Percentiles rank a stretch among this genome's conserved stretches.
Evolutionary conservation across 179 eudicot species (phyloP).

Genomic region (Vitellaria paradoxa): DNA sequence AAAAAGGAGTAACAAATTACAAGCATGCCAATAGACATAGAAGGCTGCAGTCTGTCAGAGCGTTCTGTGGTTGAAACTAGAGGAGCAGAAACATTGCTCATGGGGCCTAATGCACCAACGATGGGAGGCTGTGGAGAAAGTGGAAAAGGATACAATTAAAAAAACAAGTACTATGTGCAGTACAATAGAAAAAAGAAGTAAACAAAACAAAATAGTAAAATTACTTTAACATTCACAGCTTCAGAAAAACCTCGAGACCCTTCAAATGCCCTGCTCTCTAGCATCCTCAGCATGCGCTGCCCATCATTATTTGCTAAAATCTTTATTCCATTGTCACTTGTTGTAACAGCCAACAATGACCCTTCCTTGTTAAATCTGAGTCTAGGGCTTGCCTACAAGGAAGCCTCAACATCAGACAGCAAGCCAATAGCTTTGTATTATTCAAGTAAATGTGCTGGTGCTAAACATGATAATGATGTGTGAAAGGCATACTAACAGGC

Average conservation of each 20-base stretch:
- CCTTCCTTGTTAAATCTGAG: constrained; percentile 80
- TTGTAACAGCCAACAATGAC: constrained; percentile 65
- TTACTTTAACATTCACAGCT: constrained; percentile 38
- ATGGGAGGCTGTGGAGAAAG: constrained; percentile 37
- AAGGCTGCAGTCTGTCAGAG: constrained; percentile 38
- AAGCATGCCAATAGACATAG: constrained; percentile 42
- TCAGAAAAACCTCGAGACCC: constrained; percentile 55
- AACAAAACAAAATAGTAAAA: neutral
- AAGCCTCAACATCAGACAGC: neutral
- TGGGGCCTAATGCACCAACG: constrained; percentile 33
- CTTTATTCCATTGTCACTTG: constrained; percentile 74
- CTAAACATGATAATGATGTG: neutral
- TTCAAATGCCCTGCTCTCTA: constrained; percentile 60
- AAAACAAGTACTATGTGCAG: neutral
- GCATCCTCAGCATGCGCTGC: constrained; percentile 55
- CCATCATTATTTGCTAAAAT: constrained; percentile 75
- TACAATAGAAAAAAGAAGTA: neutral
- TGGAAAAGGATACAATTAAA: constrained; percentile 8
- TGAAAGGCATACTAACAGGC: constrained; percentile 46
- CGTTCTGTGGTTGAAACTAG: constrained; percentile 34
- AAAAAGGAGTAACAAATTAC: constrained; percentile 20
- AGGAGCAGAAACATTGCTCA: constrained; percentile 34
- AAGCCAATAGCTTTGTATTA: neutral
- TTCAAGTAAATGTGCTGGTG: constrained; percentile 5
- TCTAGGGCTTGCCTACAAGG: constrained; percentile 70